Base-by-base conservation (phyloP, 2,329 filamentous ascomycete genomes). In the Acephala macrosclerotiorum region DNA sequence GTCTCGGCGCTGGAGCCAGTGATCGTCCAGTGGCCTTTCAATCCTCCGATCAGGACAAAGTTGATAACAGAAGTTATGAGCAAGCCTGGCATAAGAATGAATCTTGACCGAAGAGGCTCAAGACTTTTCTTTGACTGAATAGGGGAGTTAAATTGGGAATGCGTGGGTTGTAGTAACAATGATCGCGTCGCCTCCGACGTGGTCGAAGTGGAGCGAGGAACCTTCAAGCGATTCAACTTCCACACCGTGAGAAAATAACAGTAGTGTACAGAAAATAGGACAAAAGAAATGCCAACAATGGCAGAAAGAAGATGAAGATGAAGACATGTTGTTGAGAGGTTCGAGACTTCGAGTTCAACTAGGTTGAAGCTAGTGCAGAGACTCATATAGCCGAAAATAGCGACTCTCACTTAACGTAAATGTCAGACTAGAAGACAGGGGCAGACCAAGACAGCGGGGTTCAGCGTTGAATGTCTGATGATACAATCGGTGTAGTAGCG, bases 131-230 rank as follows among this genome's bases (percentile, higher is more conserved):
- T 49, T 9, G 45, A 49, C 18, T 49, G n/a, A 12, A 49, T 25
- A 14, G 45, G 45, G 2, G 45, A 3, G 14, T 49, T n/a, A 7
- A 12, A 25, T 25, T 7, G n/a, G 2, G 45, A 25, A 2, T 49
- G 45, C n/a, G 20, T 5, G 9, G 45, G 45, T 14, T 25, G 45
- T 12, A 49, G 25, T 5, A 49, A 11, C n/a, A 49, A n/a, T 11
- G 45, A 7, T 49, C 45, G n/a, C n/a, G 45, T 49, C 20, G 45
- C n/a, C 45, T 49, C 45, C 12, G 45, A 49, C n/a, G 20, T 49
- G 12, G 45, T n/a, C 12, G 45, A 49, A n/a, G 20, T 49, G 12
- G 45, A 49, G 45, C 20, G 45, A 20, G 45, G 45, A 49, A 2
- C 20, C 12, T 14, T 49, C n/a, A n/a, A 18, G 22, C 45, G 45